These are phyloP conservation scores for Fusarium hostae DNA, from an alignment of 2,329 filamentous ascomycete genomes.

Conservation along the genomic window DNA sequence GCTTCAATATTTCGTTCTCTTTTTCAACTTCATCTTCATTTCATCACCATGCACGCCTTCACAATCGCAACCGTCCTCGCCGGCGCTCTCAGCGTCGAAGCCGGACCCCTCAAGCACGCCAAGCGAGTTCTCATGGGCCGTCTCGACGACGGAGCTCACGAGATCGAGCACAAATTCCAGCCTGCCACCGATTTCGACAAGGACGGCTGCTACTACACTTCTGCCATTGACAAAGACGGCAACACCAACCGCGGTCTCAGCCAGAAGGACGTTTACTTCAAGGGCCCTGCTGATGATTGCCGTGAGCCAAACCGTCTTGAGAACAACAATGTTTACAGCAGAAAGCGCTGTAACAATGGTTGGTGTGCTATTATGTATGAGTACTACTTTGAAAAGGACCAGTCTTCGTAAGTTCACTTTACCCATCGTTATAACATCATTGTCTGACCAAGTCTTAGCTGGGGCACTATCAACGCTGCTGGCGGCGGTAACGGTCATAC, in stretches of 20 bases:
- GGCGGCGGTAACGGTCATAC: conserved; percentile 9
- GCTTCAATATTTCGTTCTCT: no score
- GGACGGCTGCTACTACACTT: conserved; percentile 58
- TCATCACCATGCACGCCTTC: conserved; percentile 1
- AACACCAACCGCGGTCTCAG: conserved; percentile 41
- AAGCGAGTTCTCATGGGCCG: conserved; percentile 23
- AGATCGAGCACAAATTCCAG: conserved; percentile 51
- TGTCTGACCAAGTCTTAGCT: neutral
- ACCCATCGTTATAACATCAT: rapidly evolving
- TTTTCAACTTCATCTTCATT: neutral
- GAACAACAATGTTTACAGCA: conserved; percentile 47
- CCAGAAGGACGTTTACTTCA: conserved; percentile 7
- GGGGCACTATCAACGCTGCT: conserved; percentile 10
- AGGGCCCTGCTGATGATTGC: conserved; percentile 34
- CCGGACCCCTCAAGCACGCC: neutral
- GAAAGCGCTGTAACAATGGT: conserved; percentile 49
- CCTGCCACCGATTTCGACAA: conserved; percentile 53
- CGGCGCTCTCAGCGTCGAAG: conserved; percentile 8
- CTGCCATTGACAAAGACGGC: conserved; percentile 54
- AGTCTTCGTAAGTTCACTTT: neutral
- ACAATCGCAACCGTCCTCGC: neutral
- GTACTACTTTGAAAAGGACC: conserved; percentile 28
- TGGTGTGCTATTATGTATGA: conserved; percentile 49
- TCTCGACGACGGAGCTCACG: conserved; percentile 43
- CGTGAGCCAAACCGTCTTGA: conserved; percentile 42